Base-by-base conservation (phyloP, 1,284 basidiomycete genomes). In the Ceratobasidium sp. region DNA sequence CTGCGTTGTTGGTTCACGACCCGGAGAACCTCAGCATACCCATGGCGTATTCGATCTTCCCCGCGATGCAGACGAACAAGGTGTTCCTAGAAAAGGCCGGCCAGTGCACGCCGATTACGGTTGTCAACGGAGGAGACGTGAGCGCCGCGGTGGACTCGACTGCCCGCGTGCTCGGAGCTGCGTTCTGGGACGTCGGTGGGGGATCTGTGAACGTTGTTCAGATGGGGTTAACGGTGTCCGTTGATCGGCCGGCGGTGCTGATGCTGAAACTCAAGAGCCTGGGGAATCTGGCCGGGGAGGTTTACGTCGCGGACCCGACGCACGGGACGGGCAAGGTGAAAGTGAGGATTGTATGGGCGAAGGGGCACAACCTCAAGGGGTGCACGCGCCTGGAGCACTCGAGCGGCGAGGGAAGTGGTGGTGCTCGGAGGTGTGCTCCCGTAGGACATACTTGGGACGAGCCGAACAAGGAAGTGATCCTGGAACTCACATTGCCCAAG, bases 1-100 rank as follows among this genome's bases (percentile, higher is more conserved):
- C 87, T 0, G 90, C 90, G 1, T 90, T 86, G 85, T 81, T 91
- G 48, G 79, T 86, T 33, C 89, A 90, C 78, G 79, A 76, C 72
- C 24, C 69, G 19, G 47, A 79, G 44, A 76, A 82, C 48, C 77
- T 81, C 8, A 76, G 75, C 27, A 76, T 80, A 0, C 82, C 87
- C 0, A 79, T 86, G 22, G 83, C 87, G 3, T 92, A 91, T 79
- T 84, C 85, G 14, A 82, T 85, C 53, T 90, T 87, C 81, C 90
- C 90, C 33, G 88, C 56, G 11, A 72, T 57, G 24, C 15, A n/a
- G 1, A 51, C 56, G 7, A 1, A 72, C 22, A n/a, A 36, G 29
- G 56, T 24, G 31, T 72, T 72, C 41, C 17, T 50, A 29, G 56
- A 62, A 56, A 72, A 72, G 33, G 67, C 57, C 22, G 57, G 51